Evolutionary conservation across 306 rosid species (phyloP), one percentile per base, ranked within the genome.

Genomic region (Oxytropis ochrocephala): DNA sequence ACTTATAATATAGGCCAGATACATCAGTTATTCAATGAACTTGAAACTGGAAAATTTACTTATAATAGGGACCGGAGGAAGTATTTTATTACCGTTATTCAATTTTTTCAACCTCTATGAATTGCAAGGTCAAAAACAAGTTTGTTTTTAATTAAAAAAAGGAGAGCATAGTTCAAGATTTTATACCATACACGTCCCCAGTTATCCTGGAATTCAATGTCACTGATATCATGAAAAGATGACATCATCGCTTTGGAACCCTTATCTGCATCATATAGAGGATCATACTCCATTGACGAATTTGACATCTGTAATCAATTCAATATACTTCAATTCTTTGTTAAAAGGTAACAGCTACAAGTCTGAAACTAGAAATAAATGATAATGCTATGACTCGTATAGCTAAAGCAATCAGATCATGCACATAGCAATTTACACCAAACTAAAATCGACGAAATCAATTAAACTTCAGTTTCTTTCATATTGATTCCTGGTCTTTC

Each of bases 131-230:
- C 68, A 33, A 12, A 4, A 29, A 47, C 13, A 1, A 64, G 8
- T 14, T 44, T 33, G 6, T 10, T 35, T 11, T 1, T 55, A 1
- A 43, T n/a, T 4, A 13, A 12, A 2, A 36, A 67, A 11, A 1
- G 8, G 32, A 42, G 5, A 70, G 24, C 0, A 4, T 35, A 49
- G 78, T 67, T 29, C 12, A 24, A 8, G 50, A 70, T 17, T 3
- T 67, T 80, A 30, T 88, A 94, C 98, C 97, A 94, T 69, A 94
- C 84, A 50, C 97, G 96, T 30, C 95, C 98, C 98, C 96, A 94
- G 53, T 84, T 94, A 48, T 85, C 98, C 68, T 94, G 98, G 81
- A 90, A 94, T 80, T 88, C 96, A 24, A 94, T 42, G 12, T 94
- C 95, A 48, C 96, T 39, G 66, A 94, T 94, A 80, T 90, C 97